phyloP scores from a whole-genome alignment of 176 grass and related monocot genomes.

The Zizania latifolia region DNA sequence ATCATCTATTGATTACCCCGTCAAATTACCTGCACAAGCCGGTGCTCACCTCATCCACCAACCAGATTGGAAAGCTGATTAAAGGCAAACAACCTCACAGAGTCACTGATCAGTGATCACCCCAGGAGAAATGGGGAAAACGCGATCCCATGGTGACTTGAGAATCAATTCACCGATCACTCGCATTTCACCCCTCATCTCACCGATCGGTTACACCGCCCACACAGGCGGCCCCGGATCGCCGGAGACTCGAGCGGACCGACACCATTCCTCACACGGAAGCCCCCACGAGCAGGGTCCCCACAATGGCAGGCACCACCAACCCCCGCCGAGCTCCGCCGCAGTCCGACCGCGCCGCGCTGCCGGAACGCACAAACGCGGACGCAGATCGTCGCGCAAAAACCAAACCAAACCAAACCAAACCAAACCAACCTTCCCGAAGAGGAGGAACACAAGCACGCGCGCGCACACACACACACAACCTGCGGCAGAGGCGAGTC shows the following conservation, averaged over 20 bases:
- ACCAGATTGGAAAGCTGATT: background rate
- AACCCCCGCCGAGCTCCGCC: background rate
- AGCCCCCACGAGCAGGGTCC: background rate
- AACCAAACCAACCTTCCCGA: too few relatives aligned
- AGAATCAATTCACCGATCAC: background rate
- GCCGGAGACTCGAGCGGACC: background rate
- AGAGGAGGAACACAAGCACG: background rate
- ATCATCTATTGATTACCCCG: background rate
- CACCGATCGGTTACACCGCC: background rate
- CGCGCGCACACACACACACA: background rate
- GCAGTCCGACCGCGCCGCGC: background rate
- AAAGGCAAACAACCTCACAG: background rate
- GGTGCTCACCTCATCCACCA: background rate
- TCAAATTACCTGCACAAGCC: background rate
- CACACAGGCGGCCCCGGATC: background rate
- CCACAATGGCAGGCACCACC: background rate
- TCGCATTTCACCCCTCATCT: background rate
- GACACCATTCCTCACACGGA: background rate
- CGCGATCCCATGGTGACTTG: background rate
- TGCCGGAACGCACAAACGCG: background rate
- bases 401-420: background rate
- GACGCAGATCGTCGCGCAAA: background rate
- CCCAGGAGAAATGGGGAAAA: background rate
- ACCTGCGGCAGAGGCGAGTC: background rate
- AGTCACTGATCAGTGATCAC: background rate